phyloP scores from a whole-genome alignment of 2,329 filamentous ascomycete genomes.

The Colletotrichum godetiae region DNA sequence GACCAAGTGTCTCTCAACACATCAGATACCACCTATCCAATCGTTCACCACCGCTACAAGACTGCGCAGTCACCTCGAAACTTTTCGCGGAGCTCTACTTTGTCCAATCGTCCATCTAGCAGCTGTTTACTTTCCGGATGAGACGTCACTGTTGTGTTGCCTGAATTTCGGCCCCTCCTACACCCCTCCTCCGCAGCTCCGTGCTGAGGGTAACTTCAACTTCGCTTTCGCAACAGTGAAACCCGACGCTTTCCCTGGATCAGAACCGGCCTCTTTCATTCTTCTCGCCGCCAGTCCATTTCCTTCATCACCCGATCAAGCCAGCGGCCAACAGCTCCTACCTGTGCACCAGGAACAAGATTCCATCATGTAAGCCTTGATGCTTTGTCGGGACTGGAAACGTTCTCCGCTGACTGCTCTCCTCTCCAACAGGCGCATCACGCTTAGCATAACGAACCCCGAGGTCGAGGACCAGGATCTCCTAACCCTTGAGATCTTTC shows the following conservation, averaged over 20 bases:
- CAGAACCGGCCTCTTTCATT: neutral
- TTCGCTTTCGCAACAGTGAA: slow-evolving; percentile 33
- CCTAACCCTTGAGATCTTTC: slow-evolving; percentile 83
- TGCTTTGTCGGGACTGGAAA: neutral
- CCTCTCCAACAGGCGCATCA: slow-evolving; percentile 76
- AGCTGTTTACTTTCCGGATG: slow-evolving; percentile 1
- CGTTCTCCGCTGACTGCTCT: slow-evolving; percentile 10
- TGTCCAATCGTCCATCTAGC: neutral
- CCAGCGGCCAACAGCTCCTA: neutral
- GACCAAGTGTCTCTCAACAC: slow-evolving; percentile 1
- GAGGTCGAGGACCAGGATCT: slow-evolving; percentile 74
- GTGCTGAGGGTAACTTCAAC: slow-evolving; percentile 14
- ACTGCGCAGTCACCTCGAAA: neutral
- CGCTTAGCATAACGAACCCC: slow-evolving; percentile 83
- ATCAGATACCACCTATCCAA: neutral
- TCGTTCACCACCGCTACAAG: neutral
- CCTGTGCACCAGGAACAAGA: neutral
- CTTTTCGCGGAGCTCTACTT: neutral
- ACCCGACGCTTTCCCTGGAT: neutral
- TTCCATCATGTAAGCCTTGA: slow-evolving; percentile 28
- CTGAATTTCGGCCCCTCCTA: slow-evolving; percentile 25
- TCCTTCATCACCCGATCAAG: neutral
- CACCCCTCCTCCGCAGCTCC: slow-evolving; percentile 31
- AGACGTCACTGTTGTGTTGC: slow-evolving; percentile 31
- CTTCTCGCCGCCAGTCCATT: neutral